Conservation (phyloP, 2,329 filamentous ascomycete species). For the Periconia digitata region DNA sequence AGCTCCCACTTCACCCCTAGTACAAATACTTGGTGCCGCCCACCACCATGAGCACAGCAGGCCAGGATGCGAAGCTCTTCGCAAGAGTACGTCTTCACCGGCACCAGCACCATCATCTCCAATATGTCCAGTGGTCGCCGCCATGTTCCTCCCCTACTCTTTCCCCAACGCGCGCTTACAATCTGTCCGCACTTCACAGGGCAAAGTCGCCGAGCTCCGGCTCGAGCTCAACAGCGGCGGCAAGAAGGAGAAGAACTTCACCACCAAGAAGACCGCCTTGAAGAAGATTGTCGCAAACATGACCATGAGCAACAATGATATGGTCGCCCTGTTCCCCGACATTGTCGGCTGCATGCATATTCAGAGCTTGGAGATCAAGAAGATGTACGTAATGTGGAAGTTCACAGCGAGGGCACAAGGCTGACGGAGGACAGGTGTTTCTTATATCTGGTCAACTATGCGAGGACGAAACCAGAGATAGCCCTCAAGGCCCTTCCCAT, state of each 20-base stretch:
- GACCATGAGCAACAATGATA: constrained; percentile 99
- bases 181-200: constrained; percentile 63
- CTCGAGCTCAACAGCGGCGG: constrained; percentile 89
- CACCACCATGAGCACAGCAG: constrained; percentile 63
- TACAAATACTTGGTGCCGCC: constrained; percentile 9
- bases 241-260: constrained; percentile 97
- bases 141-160: constrained; percentile 44
- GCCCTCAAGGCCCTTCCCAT: constrained; percentile 91
- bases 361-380: constrained; percentile 95
- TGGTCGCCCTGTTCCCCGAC: constrained; percentile 95
- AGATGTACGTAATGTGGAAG: constrained; percentile 71
- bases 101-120: constrained; percentile 8
- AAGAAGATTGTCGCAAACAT: constrained; percentile 99
- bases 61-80: constrained; percentile 99
- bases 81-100: constrained; percentile 68
- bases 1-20: not conserved
- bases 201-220: constrained; percentile 97
- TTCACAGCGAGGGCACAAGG: constrained; percentile 3
- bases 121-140: constrained; percentile 11
- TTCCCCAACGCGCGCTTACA: constrained; percentile 53
- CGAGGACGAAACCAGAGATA: constrained; percentile 89
- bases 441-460: constrained; percentile 95
- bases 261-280: constrained; percentile 92
- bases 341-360: constrained; percentile 96
- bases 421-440: constrained; percentile 77